Conservation (phyloP, 2,329 filamentous ascomycete genomes). For the Penicillium italicum region DNA sequence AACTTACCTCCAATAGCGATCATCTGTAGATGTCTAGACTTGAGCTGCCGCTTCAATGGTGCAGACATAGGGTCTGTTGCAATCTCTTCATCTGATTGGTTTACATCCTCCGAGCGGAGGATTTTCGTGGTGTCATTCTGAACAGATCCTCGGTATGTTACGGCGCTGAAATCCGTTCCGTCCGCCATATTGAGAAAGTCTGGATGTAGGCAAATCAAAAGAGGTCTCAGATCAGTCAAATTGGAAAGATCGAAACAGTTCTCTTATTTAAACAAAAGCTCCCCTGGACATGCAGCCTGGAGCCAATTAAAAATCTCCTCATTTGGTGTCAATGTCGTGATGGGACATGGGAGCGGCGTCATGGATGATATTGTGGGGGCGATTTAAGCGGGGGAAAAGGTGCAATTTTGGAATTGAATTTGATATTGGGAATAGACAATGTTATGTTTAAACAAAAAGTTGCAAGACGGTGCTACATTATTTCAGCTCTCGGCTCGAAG, state of each 20-base stretch:
- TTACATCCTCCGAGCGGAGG: not conserved
- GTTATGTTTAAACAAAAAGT: not conserved
- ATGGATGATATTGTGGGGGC: not conserved
- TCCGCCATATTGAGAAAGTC: not conserved
- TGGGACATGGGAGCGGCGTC: slow-evolving; percentile 10
- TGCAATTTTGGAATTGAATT: not conserved
- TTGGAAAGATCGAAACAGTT: not conserved
- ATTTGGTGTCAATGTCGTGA: slow-evolving; percentile 30
- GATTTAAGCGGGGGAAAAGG: not conserved
- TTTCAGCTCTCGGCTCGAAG: too few relatives aligned
- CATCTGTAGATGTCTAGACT: slow-evolving; percentile 60
- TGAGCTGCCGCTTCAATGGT: slow-evolving; percentile 47
- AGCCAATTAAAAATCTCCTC: not conserved
- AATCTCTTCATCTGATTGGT: slow-evolving; percentile 1
- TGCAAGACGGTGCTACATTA: not conserved
- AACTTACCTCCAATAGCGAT: slow-evolving; percentile 60
- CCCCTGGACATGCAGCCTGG: not conserved
- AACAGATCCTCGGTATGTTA: slow-evolving; percentile 2
- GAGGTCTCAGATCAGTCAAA: not conserved
- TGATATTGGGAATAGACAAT: not conserved
- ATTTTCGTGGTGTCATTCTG: slow-evolving; percentile 7
- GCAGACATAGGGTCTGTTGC: slow-evolving; percentile 20
- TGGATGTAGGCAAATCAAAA: not conserved
- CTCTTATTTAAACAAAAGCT: not conserved
- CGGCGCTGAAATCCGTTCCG: slow-evolving; percentile 4